These are phyloP conservation scores for Trypanosoma platydactyli DNA, from an alignment of 208 protist genomes.

Conservation along the genomic window DNA sequence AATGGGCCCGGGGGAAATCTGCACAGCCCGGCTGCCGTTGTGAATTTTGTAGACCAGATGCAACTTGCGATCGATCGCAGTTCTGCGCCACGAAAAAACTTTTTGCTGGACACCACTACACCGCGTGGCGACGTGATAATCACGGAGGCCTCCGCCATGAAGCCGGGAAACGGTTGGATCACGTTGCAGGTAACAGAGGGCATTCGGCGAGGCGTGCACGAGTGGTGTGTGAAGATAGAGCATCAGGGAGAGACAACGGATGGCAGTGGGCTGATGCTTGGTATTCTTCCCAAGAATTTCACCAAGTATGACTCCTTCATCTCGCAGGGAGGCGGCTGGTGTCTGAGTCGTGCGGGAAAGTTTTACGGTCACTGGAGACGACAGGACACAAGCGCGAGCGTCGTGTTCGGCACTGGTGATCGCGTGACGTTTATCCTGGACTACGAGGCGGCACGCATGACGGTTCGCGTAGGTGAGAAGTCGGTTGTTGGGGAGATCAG, in stretches of 20 bases:
- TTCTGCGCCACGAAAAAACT: constrained; percentile 77
- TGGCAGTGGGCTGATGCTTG: constrained; percentile 92
- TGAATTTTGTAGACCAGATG: constrained; percentile 77
- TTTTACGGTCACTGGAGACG: constrained; percentile 93
- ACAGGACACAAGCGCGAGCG: constrained; percentile 49
- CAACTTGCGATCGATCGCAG: constrained; percentile 64
- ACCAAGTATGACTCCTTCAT: constrained; percentile 93
- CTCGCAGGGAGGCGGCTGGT: constrained; percentile 92
- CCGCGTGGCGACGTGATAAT: constrained; percentile 89
- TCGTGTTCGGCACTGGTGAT: constrained; percentile 89
- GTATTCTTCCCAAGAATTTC: constrained; percentile 88
- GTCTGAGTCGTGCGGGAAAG: constrained; percentile 90
- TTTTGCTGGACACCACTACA: constrained; percentile 86
- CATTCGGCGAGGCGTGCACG: constrained; percentile 84
- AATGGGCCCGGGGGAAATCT: constrained; percentile 67
- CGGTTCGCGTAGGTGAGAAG: constrained; percentile 84
- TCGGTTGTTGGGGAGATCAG: constrained; percentile 84
- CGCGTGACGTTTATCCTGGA: constrained; percentile 86
- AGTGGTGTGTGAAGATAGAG: constrained; percentile 92
- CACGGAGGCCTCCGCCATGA: constrained; percentile 86
- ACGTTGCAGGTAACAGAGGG: constrained; percentile 90
- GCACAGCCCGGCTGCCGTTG: constrained; percentile 57
- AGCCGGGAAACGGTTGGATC: constrained; percentile 91
- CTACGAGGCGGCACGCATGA: constrained; percentile 85
- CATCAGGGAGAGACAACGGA: constrained; percentile 91